A percentile compares a stretch with the other conserved stretches of the same genome.
Conservation (phyloP, 306 rosid species). For the Ormosia semicastrata region DNA sequence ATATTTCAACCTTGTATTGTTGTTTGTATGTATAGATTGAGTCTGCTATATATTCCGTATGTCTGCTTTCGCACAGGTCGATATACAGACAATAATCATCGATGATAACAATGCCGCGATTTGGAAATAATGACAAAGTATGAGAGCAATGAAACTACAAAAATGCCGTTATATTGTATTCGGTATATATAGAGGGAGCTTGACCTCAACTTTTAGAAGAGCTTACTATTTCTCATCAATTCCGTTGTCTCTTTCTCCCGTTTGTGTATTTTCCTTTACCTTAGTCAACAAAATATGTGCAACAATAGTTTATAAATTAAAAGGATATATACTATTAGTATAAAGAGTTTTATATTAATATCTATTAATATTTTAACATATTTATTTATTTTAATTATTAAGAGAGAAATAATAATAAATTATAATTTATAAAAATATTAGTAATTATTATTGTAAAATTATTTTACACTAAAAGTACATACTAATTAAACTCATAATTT, state of each 20-base stretch:
- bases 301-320: neutral
- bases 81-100: neutral
- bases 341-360: too few species aligned
- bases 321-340: too few species aligned
- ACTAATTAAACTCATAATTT: too few species aligned
- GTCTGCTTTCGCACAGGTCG: constrained; percentile 13
- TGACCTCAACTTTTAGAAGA: neutral
- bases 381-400: too few species aligned
- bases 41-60: neutral
- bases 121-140: constrained; percentile 29
- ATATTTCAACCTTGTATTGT: constrained; percentile 2
- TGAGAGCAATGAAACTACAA: constrained; percentile 28
- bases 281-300: neutral
- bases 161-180: neutral
- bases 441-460: too few species aligned
- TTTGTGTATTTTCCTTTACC: neutral
- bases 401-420: too few species aligned
- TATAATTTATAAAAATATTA: too few species aligned
- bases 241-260: constrained; percentile 3
- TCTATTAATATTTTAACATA: too few species aligned
- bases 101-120: neutral
- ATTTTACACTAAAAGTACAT: too few species aligned
- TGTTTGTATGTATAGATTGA: neutral
- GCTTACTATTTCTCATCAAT: neutral
- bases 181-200: neutral